Percentiles rank a stretch among this genome's conserved stretches.
Conservation (phyloP, 805 yeast genomes). For the Barnettozyma populi region DNA sequence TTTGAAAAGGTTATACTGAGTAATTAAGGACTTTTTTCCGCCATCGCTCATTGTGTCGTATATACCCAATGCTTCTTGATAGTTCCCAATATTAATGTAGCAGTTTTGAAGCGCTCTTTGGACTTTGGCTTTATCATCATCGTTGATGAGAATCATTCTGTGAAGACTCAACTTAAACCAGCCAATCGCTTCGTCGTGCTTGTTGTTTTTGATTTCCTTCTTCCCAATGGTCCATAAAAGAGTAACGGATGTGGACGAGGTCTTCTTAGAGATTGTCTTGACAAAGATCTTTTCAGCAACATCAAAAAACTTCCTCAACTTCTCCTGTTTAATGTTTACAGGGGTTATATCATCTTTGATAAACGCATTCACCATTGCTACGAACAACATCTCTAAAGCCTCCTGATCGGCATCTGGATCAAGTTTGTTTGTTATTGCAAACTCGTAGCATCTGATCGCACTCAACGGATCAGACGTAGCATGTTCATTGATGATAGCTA, state of each 20-base stretch:
- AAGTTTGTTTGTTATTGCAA: slow-evolving; percentile 29
- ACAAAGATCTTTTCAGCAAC: slow-evolving; percentile 26
- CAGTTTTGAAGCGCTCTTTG: slow-evolving; percentile 32
- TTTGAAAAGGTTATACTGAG: slow-evolving; percentile 30
- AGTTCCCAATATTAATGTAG: slow-evolving; percentile 22
- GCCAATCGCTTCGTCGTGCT: slow-evolving; percentile 18
- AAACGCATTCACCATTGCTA: slow-evolving; percentile 27
- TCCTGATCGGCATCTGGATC: slow-evolving; percentile 24
- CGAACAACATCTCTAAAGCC: slow-evolving; percentile 17
- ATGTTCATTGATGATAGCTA: slow-evolving; percentile 27
- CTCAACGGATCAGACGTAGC: slow-evolving; percentile 20
- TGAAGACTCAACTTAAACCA: slow-evolving; percentile 26
- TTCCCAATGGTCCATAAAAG: slow-evolving; percentile 37
- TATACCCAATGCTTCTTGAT: slow-evolving; percentile 18
- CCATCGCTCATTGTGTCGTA: slow-evolving; percentile 22
- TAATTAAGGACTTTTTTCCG: slow-evolving; percentile 24
- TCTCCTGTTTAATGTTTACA: slow-evolving; percentile 19
- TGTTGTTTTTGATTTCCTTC: slow-evolving; percentile 22
- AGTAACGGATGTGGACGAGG: slow-evolving; percentile 30
- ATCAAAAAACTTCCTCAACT: slow-evolving; percentile 22
- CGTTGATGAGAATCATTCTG: slow-evolving; percentile 22
- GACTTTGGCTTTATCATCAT: slow-evolving; percentile 31
- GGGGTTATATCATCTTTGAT: slow-evolving; percentile 24
- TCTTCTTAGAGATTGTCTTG: slow-evolving; percentile 24
- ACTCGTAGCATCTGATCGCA: slow-evolving; percentile 31